A percentile compares a stretch with the other conserved stretches of the same genome.
phyloP scores from a whole-genome alignment of 2,329 filamentous ascomycete genomes.

The Fusarium temperatum region DNA sequence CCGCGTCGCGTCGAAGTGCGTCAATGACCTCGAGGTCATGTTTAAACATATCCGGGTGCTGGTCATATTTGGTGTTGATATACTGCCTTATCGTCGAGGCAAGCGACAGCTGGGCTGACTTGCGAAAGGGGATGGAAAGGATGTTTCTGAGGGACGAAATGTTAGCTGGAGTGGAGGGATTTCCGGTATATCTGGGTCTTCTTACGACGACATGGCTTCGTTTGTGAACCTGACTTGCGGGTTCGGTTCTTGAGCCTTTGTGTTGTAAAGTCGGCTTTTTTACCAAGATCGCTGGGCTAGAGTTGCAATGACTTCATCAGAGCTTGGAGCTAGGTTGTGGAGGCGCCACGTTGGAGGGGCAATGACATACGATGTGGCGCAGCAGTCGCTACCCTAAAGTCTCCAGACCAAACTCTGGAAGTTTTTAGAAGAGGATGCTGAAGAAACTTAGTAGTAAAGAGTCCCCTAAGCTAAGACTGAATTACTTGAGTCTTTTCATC shows the following conservation, averaged over 20 bases:
- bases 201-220: conserved; percentile 44
- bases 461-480: neutral
- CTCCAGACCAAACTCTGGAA: fast-evolving
- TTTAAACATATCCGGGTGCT: conserved; percentile 96
- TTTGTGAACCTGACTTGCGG: conserved; percentile 9
- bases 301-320: conserved; percentile 40
- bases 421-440: no score
- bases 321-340: conserved; percentile 1
- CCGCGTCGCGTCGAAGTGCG: conserved; percentile 81
- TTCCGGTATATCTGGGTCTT: neutral
- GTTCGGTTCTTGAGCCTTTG: neutral
- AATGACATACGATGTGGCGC: conserved; percentile 32
- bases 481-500: neutral
- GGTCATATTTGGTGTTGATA: conserved; percentile 98
- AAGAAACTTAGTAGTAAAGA: no score
- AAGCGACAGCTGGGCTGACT: conserved; percentile 80
- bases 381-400: conserved; percentile 1
- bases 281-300: conserved; percentile 3
- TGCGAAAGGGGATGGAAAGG: conserved; percentile 86
- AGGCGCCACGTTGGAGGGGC: conserved; percentile 37
- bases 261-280: neutral
- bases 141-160: conserved; percentile 58
- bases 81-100: conserved; percentile 89
- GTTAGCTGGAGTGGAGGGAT: neutral
- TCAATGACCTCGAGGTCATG: conserved; percentile 88